Conservation (phyloP, 169 alveolate species). For the Plasmodium relictum region DNA sequence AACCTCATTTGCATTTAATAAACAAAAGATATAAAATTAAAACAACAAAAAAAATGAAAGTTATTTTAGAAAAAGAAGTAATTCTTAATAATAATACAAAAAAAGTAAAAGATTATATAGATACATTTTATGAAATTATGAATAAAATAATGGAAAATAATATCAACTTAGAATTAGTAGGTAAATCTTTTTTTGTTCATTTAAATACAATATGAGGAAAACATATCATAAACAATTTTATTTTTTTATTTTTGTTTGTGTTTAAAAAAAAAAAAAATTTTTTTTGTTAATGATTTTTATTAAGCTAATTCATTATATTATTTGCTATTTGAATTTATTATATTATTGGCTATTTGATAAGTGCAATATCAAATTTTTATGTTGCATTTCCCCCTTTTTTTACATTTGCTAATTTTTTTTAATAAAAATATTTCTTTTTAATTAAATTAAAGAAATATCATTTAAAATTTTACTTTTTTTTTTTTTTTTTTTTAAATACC, state of each 20-base stretch:
- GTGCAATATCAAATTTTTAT: too few relatives aligned
- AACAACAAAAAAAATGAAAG: constrained; percentile 51
- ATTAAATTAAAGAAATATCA: too few relatives aligned
- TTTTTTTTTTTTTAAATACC: not conserved
- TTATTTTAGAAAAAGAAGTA: constrained; percentile 66
- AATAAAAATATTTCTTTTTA: not conserved
- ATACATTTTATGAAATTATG: constrained; percentile 63
- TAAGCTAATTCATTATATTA: too few relatives aligned
- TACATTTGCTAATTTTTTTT: too few relatives aligned
- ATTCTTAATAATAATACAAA: constrained; percentile 48
- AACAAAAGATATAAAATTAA: constrained; percentile 39
- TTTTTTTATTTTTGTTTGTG: too few relatives aligned
- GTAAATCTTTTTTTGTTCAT: constrained; percentile 67
- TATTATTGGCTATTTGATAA: too few relatives aligned
- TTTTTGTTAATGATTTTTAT: too few relatives aligned
- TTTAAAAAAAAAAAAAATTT: too few relatives aligned
- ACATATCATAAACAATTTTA: too few relatives aligned
- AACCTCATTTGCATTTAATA: constrained; percentile 10
- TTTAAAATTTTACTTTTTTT: not conserved
- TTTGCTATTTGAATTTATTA: too few relatives aligned
- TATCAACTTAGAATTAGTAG: constrained; percentile 52
- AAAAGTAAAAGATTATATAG: constrained; percentile 43
- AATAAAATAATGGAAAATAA: constrained; percentile 73
- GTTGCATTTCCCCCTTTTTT: too few relatives aligned
- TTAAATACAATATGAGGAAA: constrained; percentile 15